Evolutionary conservation across 768 basidiomycete genomes (phyloP), one percentile per base, ranked within the genome.

Genomic region (Tricholoma terreum): DNA sequence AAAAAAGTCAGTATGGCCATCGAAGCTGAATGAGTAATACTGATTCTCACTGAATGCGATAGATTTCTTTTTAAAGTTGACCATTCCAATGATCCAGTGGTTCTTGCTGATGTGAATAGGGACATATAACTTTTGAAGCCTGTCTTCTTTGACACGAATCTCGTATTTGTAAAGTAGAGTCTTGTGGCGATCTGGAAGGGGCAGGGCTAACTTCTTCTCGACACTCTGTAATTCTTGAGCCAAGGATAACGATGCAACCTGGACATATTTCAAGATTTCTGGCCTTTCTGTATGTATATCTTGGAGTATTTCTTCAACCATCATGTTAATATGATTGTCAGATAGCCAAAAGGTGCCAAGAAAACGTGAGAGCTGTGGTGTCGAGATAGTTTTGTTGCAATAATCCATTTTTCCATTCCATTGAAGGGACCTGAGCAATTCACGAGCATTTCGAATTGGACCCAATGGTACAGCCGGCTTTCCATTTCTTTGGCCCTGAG

Each of bases 31-130:
- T 5, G 6, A 6, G 31, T 33, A 6, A 33, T 33, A 33, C 10
- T 33, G 10, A 10, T 33, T 33, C 31, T 52, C 30, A 65, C 63
- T 58, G 54, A 52, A 57, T 2, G 35, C 42, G 22, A 65, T 56
- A 19, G 43, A 40, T 30, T 48, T 56, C 30, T 50, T 52, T 21
- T 51, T 31, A 22, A 66, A 62, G 54, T 66, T 54, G 19, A 64
- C 55, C 0, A 50, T 1, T 3, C 61, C 56, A 9, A 50, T 50
- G 50, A 66, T 64, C 65, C 65, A 66, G 33, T 66, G 65, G 50
- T 66, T 66, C 1, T 52, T 51, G 24, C 58, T 55, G 36, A 63
- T 38, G 46, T 62, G 56, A n/a, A 63, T 35, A n/a, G 63, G 63
- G 38, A 64, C 57, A 36, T 60, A 59, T 1, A 65, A 34, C 7